Evolutionary conservation across 768 basidiomycete genomes (phyloP).

Genomic region (Mycena olivaceomarginata): DNA sequence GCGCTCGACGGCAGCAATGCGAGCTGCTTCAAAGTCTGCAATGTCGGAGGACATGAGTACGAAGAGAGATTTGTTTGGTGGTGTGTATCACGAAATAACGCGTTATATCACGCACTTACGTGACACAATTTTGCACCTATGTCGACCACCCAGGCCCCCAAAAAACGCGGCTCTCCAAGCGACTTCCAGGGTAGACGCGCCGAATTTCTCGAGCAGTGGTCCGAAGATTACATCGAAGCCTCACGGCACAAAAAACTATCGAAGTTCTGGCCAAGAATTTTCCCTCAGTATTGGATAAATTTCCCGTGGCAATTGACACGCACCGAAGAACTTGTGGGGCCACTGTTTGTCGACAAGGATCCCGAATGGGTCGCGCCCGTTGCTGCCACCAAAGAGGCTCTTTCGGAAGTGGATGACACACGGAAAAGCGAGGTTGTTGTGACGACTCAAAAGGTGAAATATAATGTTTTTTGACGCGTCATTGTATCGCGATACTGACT

Average conservation of each 20-base stretch:
- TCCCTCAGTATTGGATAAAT: background rate
- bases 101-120: conserved; percentile 3
- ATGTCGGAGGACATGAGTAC: background rate
- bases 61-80: background rate
- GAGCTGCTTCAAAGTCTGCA: background rate
- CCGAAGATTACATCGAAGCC: background rate
- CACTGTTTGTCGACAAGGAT: no score
- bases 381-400: background rate
- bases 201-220: background rate
- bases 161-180: background rate
- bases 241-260: background rate
- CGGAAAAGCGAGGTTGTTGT: background rate
- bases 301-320: background rate
- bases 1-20: background rate
- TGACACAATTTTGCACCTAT: background rate
- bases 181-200: background rate
- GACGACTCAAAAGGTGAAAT: background rate
- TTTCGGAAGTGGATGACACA: background rate
- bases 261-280: background rate
- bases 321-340: background rate
- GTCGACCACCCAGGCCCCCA: background rate
- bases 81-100: background rate
- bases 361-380: background rate
- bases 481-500: background rate
- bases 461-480: background rate